Base-by-base conservation (phyloP, 2,329 filamentous ascomycete species). In the Colletotrichum scovillei region DNA sequence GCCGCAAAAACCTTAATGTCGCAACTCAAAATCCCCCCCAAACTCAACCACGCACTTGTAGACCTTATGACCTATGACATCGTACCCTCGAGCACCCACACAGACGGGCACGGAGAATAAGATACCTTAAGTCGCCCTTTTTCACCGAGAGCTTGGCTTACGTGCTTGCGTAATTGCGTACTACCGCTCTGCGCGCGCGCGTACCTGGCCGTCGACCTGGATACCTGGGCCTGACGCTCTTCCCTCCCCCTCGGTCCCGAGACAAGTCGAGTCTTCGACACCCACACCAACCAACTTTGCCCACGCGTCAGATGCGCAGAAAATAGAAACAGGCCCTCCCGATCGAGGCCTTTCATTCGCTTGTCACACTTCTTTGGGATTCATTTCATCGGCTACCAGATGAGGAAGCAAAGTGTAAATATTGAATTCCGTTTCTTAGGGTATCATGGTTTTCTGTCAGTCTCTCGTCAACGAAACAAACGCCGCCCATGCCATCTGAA, bases 401-500 rank as follows among this genome's bases (percentile, higher is more conserved):
- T 56, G 24, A 55, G 67, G 66, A 42, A 64, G 22, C 35, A 62
- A 24, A 69, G 53, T 55, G 66, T 64, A 63, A 68, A 53, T 28
- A 22, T 52, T 58, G 32, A 60, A 59, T 26, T 72, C 16, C 14
- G 19, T 58, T 64, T 62, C 55, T 19, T 26, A 42, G 28, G 19
- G 26, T 53, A 60, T 19, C 38, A 60, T 30, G 12, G 8, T 14
- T 22, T 53, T 26, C 24, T 55, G 65, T 72, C 69, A 35, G 35
- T 58, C 57, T 26, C 26, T 28, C 24, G 32, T 30, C 24, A 26
- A 60, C 59, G 66, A 32, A 22, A 59, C 26, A 26, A 64, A 49
- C 52, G 58, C 30, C 46, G 59, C 28, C 70, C 70, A 60, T 65
- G 67, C 26, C 70, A 70, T 73, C 55, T 38, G 67, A 71, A 60